These are phyloP conservation scores for Lagenidium giganteum DNA, from an alignment of 352 stramenopile species.

Conservation along the genomic window DNA sequence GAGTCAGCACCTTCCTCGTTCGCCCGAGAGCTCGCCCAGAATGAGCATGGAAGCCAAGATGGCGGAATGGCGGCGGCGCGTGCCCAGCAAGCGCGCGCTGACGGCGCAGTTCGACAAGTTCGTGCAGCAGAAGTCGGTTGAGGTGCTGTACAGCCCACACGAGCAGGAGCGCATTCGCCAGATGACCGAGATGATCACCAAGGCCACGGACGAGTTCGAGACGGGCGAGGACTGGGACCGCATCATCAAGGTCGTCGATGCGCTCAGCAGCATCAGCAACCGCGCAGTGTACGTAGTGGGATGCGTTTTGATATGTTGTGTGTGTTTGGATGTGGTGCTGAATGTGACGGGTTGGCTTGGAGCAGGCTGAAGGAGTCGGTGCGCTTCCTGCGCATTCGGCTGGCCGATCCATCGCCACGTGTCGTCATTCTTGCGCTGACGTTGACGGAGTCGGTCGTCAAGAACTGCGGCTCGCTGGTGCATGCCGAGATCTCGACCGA, in stretches of 20 bases:
- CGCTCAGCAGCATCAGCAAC: constrained; percentile 60
- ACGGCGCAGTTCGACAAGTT: constrained; percentile 57
- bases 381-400: constrained; percentile 62
- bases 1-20: no score
- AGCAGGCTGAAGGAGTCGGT: constrained; percentile 62
- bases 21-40: no score
- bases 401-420: constrained; percentile 53
- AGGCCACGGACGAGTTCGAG: constrained; percentile 72
- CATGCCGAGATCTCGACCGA: constrained; percentile 64
- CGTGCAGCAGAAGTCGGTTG: constrained; percentile 77
- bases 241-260: constrained; percentile 77
- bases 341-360: not conserved
- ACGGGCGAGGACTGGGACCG: constrained; percentile 64
- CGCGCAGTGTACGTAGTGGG: constrained; percentile 33
- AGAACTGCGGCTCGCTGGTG: constrained; percentile 70
- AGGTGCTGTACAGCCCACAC: constrained; percentile 66
- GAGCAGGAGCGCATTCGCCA: constrained; percentile 71
- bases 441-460: constrained; percentile 67
- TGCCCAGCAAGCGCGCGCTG: constrained; percentile 71
- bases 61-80: constrained; percentile 51
- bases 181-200: constrained; percentile 61
- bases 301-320: not conserved
- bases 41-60: constrained; percentile 79
- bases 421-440: constrained; percentile 64
- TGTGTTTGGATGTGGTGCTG: not conserved